Percentiles rank a stretch among this genome's conserved stretches.
Conservation (phyloP, 2,329 filamentous ascomycete genomes). For the Dissoconium aciculare region DNA sequence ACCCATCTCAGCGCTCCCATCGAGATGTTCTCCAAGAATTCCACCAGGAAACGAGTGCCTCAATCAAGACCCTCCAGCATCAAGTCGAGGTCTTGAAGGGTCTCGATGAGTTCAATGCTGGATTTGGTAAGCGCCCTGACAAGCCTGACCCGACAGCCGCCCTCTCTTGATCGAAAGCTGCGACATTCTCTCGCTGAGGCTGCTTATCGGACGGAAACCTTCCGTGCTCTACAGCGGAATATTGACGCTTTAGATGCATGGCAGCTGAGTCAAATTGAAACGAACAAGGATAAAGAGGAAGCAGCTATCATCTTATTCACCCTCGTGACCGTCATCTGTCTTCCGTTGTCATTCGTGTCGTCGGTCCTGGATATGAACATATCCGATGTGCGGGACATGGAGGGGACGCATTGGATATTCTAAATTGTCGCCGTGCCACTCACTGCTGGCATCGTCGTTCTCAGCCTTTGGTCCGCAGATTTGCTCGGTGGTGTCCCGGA, state of each 20-base stretch:
- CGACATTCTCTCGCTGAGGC: background rate
- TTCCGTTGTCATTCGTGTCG: conserved; percentile 7
- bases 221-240: background rate
- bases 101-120: background rate
- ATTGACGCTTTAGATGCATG: background rate
- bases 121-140: no score
- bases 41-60: background rate
- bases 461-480: conserved; percentile 2
- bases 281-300: conserved; percentile 1
- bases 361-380: conserved; percentile 9
- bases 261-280: background rate
- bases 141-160: no score
- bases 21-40: background rate
- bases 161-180: background rate
- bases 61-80: background rate
- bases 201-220: background rate
- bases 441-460: conserved; percentile 4
- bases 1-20: background rate
- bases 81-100: background rate
- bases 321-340: conserved; percentile 10
- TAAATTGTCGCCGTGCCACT: conserved; percentile 6
- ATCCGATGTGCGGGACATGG: conserved; percentile 6
- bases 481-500: background rate
- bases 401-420: conserved; percentile 5
- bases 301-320: conserved; percentile 4